A percentile compares a stretch with the other conserved stretches of the same genome.
phyloP scores from a whole-genome alignment of 768 basidiomycete genomes.

The Amanita rubescens region DNA sequence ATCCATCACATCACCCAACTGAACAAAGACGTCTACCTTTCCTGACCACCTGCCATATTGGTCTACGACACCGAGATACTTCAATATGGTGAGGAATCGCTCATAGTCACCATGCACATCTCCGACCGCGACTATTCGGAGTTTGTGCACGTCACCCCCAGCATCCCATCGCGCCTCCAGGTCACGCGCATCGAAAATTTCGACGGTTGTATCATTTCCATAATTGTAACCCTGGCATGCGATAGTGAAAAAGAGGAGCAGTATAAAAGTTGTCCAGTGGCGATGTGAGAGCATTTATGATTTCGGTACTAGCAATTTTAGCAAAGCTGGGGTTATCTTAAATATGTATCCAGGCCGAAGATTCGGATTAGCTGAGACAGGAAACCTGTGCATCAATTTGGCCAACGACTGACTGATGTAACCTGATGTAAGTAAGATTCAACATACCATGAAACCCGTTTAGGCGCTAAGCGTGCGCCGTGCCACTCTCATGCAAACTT shows the following conservation, averaged over 20 bases:
- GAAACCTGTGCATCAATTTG: no score
- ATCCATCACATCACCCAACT: background rate
- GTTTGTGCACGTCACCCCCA: background rate
- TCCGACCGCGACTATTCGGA: background rate
- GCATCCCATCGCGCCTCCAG: background rate
- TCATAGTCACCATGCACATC: background rate
- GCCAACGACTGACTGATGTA: no score
- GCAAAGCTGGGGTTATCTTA: background rate
- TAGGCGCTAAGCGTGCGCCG: no score
- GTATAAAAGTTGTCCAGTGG: background rate
- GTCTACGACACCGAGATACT: background rate
- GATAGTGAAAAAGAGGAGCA: background rate
- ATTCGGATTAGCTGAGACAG: no score
- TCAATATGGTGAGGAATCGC: background rate
- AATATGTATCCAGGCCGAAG: no score
- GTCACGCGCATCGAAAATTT: background rate
- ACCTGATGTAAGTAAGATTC: no score
- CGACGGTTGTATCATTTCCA: background rate
- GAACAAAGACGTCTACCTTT: background rate
- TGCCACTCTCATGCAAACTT: no score
- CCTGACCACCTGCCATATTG: background rate
- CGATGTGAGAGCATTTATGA: background rate
- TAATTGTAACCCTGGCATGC: background rate
- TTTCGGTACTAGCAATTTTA: no score
- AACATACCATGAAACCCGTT: no score